These are phyloP conservation scores for Scedosporium boydii DNA, from an alignment of 2,329 filamentous ascomycete species.

Conservation along the genomic window DNA sequence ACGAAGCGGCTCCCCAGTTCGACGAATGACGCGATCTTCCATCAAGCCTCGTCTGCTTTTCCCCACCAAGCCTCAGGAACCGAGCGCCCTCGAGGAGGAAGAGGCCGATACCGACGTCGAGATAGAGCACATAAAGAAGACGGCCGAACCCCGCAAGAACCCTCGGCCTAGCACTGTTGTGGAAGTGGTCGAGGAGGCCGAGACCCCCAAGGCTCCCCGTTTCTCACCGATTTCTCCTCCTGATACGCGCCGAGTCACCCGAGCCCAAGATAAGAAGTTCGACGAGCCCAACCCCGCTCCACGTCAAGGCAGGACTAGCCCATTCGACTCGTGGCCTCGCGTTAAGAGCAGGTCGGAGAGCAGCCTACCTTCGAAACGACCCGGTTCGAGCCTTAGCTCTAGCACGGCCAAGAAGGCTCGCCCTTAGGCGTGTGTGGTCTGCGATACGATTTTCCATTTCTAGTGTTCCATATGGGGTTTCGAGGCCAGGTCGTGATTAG, in stretches of 20 bases:
- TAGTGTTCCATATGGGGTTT: not conserved
- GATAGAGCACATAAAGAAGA: slow-evolving; percentile 8
- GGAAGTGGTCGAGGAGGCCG: not conserved
- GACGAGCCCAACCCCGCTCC: slow-evolving; percentile 33
- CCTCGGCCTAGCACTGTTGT: slow-evolving; percentile 6
- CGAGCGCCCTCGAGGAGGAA: slow-evolving; percentile 41
- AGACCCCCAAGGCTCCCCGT: slow-evolving; percentile 46
- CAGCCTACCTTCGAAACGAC: slow-evolving; percentile 27
- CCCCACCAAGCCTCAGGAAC: slow-evolving; percentile 39
- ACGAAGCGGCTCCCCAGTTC: slow-evolving; percentile 16
- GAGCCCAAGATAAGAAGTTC: slow-evolving; percentile 41
- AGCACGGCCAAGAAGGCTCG: slow-evolving; percentile 26
- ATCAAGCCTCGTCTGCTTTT: slow-evolving; percentile 68
- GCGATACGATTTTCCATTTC: not conserved
- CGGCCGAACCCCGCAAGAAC: slow-evolving; percentile 20
- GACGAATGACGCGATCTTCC: slow-evolving; percentile 51
- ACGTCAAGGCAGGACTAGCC: slow-evolving; percentile 33
- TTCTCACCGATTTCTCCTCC: slow-evolving; percentile 54
- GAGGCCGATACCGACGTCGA: slow-evolving; percentile 53
- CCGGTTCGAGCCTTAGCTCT: slow-evolving; percentile 21
- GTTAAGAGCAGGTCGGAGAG: slow-evolving; percentile 38
- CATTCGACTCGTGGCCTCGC: slow-evolving; percentile 60
- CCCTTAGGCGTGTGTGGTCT: slow-evolving; percentile 13
- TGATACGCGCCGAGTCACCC: slow-evolving; percentile 49
- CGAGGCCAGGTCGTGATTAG: too few species aligned